Conservation (phyloP, 352 stramenopile genomes). For the Globisporangium mamillatum region DNA sequence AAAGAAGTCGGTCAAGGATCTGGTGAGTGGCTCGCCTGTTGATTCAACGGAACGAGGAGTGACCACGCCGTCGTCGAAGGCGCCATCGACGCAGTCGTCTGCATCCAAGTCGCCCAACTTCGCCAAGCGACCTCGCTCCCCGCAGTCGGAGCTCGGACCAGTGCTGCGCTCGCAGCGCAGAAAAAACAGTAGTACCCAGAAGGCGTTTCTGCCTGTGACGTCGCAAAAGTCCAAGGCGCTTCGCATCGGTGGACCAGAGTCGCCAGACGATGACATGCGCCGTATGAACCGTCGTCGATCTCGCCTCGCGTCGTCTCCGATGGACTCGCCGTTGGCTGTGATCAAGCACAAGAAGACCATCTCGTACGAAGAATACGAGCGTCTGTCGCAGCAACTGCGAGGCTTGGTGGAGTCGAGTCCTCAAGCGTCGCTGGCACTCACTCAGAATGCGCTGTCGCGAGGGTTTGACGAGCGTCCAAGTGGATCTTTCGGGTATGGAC, state of each 20-base stretch:
- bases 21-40: neutral
- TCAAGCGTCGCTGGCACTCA: slow-evolving; percentile 53
- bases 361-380: slow-evolving; percentile 73
- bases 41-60: neutral
- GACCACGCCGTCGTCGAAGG: slow-evolving; percentile 10
- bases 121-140: slow-evolving; percentile 21
- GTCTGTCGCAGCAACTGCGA: slow-evolving; percentile 56
- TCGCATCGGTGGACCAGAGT: slow-evolving; percentile 24
- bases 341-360: slow-evolving; percentile 82
- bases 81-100: slow-evolving; percentile 4
- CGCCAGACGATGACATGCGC: slow-evolving; percentile 19
- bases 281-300: slow-evolving; percentile 12
- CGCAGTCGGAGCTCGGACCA: slow-evolving; percentile 30
- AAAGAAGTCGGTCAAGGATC: slow-evolving; percentile 5
- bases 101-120: slow-evolving; percentile 6
- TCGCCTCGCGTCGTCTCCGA: slow-evolving; percentile 25
- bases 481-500: slow-evolving; percentile 9
- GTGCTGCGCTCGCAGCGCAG: slow-evolving; percentile 27
- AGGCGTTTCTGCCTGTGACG: slow-evolving; percentile 38
- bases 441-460: slow-evolving; percentile 45
- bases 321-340: slow-evolving; percentile 49
- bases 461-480: slow-evolving; percentile 33
- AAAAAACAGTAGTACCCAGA: slow-evolving; percentile 42
- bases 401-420: slow-evolving; percentile 66
- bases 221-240: slow-evolving; percentile 51